Percentiles rank a stretch among this genome's conserved stretches.
phyloP scores from a whole-genome alignment of 225 moss, liverwort and hornwort genomes.

The Takakia lepidozioides region DNA sequence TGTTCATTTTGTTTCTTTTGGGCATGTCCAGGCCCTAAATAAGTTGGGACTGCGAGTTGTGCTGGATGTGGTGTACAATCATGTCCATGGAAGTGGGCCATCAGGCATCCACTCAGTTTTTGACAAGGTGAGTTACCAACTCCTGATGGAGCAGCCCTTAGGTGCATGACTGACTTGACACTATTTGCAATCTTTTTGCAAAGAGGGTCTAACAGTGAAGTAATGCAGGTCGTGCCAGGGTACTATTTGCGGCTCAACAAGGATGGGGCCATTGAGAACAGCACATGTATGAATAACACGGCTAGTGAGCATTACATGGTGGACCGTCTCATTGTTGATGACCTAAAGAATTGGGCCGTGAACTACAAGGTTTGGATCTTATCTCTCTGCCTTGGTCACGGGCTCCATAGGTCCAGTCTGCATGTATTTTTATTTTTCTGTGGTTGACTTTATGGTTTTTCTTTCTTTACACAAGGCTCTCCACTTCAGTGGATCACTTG shows the following conservation, averaged over 20 bases:
- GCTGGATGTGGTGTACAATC: conserved; percentile 89
- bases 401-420: too few relatives aligned
- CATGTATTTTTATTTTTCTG: not conserved
- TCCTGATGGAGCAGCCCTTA: too few relatives aligned
- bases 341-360: conserved; percentile 84
- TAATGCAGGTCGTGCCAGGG: conserved; percentile 74
- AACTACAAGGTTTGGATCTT: conserved; percentile 59
- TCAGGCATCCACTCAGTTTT: conserved; percentile 57
- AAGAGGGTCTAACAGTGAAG: too few relatives aligned
- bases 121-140: conserved; percentile 65
- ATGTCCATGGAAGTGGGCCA: conserved; percentile 90
- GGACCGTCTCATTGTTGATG: conserved; percentile 91
- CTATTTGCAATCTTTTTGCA: too few relatives aligned
- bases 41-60: conserved; percentile 68
- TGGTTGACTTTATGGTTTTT: conserved; percentile 3
- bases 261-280: conserved; percentile 76
- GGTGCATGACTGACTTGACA: too few relatives aligned
- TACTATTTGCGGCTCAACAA: conserved; percentile 82
- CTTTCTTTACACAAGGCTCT: too few relatives aligned
- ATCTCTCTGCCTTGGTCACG: not conserved
- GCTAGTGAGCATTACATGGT: conserved; percentile 96
- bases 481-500: too few relatives aligned
- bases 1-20: too few relatives aligned
- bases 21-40: conserved; percentile 71
- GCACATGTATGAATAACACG: conserved; percentile 97